Evolutionary conservation across 2,329 filamentous ascomycete genomes (phyloP), one percentile per base, ranked within the genome.

Genomic region (Boeremia lycopersici): DNA sequence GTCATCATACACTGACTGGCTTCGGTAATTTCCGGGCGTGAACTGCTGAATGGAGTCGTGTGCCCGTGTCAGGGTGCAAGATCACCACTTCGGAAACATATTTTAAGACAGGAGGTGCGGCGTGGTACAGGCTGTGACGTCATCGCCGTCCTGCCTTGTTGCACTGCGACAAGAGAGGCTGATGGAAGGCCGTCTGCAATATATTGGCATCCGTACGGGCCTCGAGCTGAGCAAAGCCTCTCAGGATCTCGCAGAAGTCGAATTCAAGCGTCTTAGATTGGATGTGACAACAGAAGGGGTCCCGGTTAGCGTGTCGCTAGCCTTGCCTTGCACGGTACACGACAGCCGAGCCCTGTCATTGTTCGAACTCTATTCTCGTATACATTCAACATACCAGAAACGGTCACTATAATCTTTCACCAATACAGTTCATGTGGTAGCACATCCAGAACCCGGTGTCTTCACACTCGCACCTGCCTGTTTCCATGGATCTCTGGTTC

Each of bases 41-140:
- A 26, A 29, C 10, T 46, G 17, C 11, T 45, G 25, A 8, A 41
- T 41, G 15, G 17, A 46, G 52, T 12, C 26, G 19, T 17, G 13
- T 30, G 4, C 31, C 52, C 46, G 52, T 49, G 28, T 4, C 31
- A 47, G 42, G 42, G 42, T 49, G 25, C 31, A 46, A 48, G 41
- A 50, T 55, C 52, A 33, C 34, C 25, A 25, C 10, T 26, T 42
- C 25, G 31, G 17, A 36, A 30, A 36, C 29, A 26, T 30, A 12
- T 44, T 43, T 35, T 34, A 17, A 28, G 33, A 38, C 13, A 48
- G n/a, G 17, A 17, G 29, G 25, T 36, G 46, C 35, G 36, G 52
- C 35, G 29, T 26, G n/a, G 43, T 15, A n/a, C 12, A 12, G n/a
- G 6, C 1, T 19, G 23, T 55, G 46, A 55, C 52, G 52, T 55